phyloP scores from a whole-genome alignment of 2,329 filamentous ascomycete genomes.

The Nothopassalora personata region DNA sequence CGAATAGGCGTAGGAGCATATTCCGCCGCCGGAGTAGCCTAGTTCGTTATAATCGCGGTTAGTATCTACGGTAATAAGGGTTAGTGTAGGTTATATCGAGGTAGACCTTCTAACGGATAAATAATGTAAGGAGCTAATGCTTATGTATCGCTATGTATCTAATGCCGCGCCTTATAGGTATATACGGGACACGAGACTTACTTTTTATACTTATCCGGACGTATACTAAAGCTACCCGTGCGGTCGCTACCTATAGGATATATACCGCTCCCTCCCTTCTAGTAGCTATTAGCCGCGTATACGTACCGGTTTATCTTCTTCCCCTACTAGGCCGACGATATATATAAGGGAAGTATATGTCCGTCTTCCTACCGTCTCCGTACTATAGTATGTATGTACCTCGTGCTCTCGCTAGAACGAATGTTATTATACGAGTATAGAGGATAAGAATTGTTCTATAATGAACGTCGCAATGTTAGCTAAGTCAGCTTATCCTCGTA shows the following conservation, averaged over 20 bases:
- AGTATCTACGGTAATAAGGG: slow-evolving; percentile 57
- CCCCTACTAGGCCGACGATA: slow-evolving; percentile 41
- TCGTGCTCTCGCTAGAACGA: not conserved
- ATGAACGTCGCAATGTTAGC: not conserved
- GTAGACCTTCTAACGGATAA: not conserved
- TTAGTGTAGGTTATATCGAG: not conserved
- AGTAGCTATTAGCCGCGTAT: slow-evolving; percentile 66
- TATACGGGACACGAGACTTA: slow-evolving; percentile 5
- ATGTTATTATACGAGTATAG: not conserved
- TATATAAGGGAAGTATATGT: slow-evolving; percentile 57
- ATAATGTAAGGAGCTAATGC: not conserved
- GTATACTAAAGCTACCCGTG: slow-evolving; percentile 66
- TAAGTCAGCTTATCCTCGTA: not conserved
- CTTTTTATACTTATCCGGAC: slow-evolving; percentile 71
- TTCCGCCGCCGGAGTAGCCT: slow-evolving; percentile 68
- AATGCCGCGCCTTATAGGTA: not conserved
- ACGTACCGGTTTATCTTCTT: slow-evolving; percentile 87
- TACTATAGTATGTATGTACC: not conserved
- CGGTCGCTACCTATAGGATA: slow-evolving; percentile 33
- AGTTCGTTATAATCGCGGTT: slow-evolving; percentile 67
- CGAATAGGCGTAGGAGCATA: slow-evolving; percentile 63
- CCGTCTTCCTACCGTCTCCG: not conserved
- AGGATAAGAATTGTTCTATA: too few species aligned
- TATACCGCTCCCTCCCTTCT: slow-evolving; percentile 38
- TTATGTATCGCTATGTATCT: not conserved